A percentile compares a stretch with the other conserved stretches of the same genome.
These are phyloP conservation scores for Davidsoniella eucalypti DNA, from an alignment of 2,329 filamentous ascomycete species.

Conservation along the genomic window DNA sequence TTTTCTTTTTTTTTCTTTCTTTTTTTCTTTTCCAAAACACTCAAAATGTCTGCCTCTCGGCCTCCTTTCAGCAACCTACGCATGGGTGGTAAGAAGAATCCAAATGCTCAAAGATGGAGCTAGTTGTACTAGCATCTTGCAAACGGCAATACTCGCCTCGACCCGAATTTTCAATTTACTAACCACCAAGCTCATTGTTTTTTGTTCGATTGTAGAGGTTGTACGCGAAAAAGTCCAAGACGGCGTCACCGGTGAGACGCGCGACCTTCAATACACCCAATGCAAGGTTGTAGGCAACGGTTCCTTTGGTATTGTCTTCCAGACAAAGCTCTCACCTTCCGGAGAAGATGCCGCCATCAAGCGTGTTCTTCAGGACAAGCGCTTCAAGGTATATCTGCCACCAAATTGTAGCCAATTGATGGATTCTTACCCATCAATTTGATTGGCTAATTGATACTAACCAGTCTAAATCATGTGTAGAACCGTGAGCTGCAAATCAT, in stretches of 20 bases:
- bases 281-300: conserved; percentile 99
- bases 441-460: neutral
- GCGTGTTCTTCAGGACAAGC: conserved; percentile 94
- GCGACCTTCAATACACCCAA: conserved; percentile 95
- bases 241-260: conserved; percentile 88
- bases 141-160: neutral
- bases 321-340: conserved; percentile 95
- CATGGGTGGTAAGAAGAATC: conserved; percentile 73
- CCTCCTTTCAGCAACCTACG: conserved; percentile 74
- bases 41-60: conserved; percentile 27
- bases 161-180: neutral
- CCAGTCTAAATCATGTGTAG: conserved; percentile 29
- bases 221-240: conserved; percentile 98
- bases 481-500: conserved; percentile 99
- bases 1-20: neutral
- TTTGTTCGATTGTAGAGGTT: conserved; percentile 48
- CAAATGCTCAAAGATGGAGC: conserved; percentile 1
- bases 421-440: neutral
- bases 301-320: conserved; percentile 96
- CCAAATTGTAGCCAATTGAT: neutral
- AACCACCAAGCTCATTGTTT: conserved; percentile 5
- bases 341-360: conserved; percentile 99
- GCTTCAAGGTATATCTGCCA: conserved; percentile 65
- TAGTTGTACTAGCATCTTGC: neutral
- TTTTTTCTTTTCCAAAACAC: neutral